These are phyloP conservation scores for Pseudonitzschia delicatissima DNA, from an alignment of 108 stramenopile genomes.

Conservation along the genomic window DNA sequence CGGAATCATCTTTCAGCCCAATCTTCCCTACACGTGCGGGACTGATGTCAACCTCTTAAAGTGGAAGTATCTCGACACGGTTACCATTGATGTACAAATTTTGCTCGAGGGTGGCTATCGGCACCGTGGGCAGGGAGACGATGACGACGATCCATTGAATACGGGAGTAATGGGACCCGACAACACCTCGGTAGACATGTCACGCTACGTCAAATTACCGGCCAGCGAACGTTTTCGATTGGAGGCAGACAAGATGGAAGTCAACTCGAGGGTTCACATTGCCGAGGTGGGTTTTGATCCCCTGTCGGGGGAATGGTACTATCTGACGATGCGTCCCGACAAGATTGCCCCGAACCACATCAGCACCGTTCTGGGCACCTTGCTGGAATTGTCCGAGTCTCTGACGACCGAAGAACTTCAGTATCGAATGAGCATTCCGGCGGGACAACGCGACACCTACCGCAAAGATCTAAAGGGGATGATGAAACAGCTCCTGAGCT, in stretches of 20 bases:
- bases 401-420: constrained; percentile 82
- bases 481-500: constrained; percentile 75
- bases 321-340: constrained; percentile 84
- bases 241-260: constrained; percentile 68
- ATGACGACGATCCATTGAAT: constrained; percentile 47
- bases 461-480: constrained; percentile 70
- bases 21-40: constrained; percentile 86
- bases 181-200: constrained; percentile 77
- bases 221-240: constrained; percentile 70
- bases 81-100: constrained; percentile 92
- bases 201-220: constrained; percentile 71
- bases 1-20: constrained; percentile 88
- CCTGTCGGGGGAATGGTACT: constrained; percentile 90
- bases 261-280: constrained; percentile 56
- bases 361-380: constrained; percentile 77
- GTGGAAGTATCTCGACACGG: constrained; percentile 97
- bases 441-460: constrained; percentile 78
- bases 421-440: constrained; percentile 80
- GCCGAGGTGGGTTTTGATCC: constrained; percentile 89
- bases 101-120: constrained; percentile 43
- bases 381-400: constrained; percentile 83
- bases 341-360: constrained; percentile 86
- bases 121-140: constrained; percentile 1
- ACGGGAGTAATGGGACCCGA: constrained; percentile 81
- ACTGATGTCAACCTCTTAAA: constrained; percentile 88